A percentile compares a stretch with the other conserved stretches of the same genome.
Evolutionary conservation across 169 alveolate species (phyloP).

Genomic region (Theileria parva): DNA sequence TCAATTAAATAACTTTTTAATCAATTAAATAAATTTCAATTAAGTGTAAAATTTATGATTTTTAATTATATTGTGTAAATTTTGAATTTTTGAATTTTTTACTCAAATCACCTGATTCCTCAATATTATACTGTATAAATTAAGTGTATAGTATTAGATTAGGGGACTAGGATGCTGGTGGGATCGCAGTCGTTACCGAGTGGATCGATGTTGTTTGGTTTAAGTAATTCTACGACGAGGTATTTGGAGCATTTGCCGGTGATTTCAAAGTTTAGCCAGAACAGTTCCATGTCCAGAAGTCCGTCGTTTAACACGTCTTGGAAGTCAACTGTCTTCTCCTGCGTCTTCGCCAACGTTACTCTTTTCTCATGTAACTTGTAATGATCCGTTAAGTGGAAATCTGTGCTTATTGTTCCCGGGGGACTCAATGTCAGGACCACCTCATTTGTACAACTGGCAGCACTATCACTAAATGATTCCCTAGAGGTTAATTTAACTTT

Average conservation of each 20-base stretch:
- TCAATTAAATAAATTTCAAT: no score
- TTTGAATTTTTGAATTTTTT: no score
- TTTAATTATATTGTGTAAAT: no score
- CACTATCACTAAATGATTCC: not conserved
- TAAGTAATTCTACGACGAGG: conserved; percentile 13
- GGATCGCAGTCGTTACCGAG: not conserved
- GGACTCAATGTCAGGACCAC: conserved; percentile 3
- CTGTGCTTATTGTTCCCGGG: not conserved
- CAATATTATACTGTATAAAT: no score
- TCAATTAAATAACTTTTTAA: no score
- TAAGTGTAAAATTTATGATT: no score
- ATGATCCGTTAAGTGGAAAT: not conserved
- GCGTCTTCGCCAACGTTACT: not conserved
- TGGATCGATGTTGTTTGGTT: not conserved
- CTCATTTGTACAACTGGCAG: not conserved
- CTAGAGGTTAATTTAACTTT: not conserved
- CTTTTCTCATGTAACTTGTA: not conserved
- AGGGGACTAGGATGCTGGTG: no score
- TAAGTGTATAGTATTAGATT: no score
- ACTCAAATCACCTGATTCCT: no score
- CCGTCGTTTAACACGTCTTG: conserved; percentile 8
- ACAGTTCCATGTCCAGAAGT: conserved; percentile 3
- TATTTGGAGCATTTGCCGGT: conserved; percentile 1
- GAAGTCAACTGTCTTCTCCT: not conserved
- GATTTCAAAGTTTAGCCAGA: conserved; percentile 22